Evolutionary conservation across 345 rosid genomes (phyloP).

Genomic region (Erysimum cheiranthoides): DNA sequence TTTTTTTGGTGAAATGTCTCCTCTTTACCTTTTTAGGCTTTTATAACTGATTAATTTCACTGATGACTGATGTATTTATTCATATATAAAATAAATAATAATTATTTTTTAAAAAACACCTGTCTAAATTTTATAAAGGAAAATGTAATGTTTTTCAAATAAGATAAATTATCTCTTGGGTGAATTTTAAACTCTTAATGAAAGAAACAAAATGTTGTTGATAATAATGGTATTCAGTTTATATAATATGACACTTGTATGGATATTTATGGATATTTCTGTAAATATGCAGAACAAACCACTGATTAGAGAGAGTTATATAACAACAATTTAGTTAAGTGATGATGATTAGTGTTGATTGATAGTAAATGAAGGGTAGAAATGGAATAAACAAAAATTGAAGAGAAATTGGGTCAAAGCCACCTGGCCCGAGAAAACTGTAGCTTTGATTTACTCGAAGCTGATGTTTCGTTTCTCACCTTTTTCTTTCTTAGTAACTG

Average conservation of each 20-base stretch:
- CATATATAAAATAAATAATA: not conserved
- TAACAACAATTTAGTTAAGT: constrained; percentile 2
- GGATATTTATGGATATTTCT: not conserved
- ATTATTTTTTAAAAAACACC: not conserved
- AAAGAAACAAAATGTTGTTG: not conserved
- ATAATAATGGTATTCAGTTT: not conserved
- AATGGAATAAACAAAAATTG: constrained; percentile 11
- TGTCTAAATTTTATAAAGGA: not conserved
- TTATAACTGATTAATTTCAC: constrained; percentile 33
- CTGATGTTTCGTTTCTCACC: constrained; percentile 46
- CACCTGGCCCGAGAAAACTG: constrained; percentile 85
- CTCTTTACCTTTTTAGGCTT: constrained; percentile 22
- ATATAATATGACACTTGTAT: not conserved
- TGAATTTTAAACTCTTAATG: not conserved
- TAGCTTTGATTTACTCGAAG: constrained; percentile 68
- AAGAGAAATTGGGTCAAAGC: constrained; percentile 62
- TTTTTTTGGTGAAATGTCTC: constrained; percentile 17
- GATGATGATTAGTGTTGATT: constrained; percentile 18
- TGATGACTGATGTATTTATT: constrained; percentile 17
- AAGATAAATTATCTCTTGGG: not conserved
- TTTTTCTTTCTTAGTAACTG: constrained; percentile 42
- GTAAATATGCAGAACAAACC: not conserved
- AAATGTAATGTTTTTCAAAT: not conserved
- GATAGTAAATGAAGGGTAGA: constrained; percentile 23
- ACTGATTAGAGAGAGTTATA: not conserved